A percentile compares a stretch with the other conserved stretches of the same genome.
phyloP scores from a whole-genome alignment of 352 stramenopile genomes.

The Phytophthora fragariae region DNA sequence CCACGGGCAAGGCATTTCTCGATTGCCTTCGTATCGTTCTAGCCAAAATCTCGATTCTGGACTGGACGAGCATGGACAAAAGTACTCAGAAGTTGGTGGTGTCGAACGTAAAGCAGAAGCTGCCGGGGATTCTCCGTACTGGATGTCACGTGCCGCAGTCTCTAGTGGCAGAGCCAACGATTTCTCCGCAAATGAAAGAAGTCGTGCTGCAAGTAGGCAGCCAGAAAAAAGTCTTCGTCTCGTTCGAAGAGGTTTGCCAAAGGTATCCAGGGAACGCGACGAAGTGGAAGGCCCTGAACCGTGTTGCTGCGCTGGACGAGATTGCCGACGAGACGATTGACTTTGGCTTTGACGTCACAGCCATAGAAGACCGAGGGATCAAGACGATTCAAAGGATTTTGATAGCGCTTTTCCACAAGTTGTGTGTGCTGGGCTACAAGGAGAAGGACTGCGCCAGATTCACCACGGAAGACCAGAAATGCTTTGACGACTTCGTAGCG shows the following conservation, averaged over 20 bases:
- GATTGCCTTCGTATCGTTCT: slow-evolving; percentile 71
- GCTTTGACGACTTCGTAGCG: slow-evolving; percentile 27
- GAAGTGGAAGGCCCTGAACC: slow-evolving; percentile 34
- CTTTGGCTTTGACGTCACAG: slow-evolving; percentile 30
- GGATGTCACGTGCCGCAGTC: slow-evolving; percentile 27
- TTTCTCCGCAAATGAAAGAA: slow-evolving; percentile 29
- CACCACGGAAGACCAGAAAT: slow-evolving; percentile 5
- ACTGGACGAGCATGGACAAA: slow-evolving; percentile 78
- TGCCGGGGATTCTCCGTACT: slow-evolving; percentile 46
- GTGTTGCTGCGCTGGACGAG: slow-evolving; percentile 22
- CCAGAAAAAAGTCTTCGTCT: slow-evolving; percentile 19
- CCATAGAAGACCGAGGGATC: neutral
- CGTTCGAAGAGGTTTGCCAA: slow-evolving; percentile 36
- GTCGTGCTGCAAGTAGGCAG: slow-evolving; percentile 10
- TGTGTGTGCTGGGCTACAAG: slow-evolving; percentile 2
- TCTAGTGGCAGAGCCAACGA: slow-evolving; percentile 5
- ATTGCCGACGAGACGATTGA: slow-evolving; percentile 47
- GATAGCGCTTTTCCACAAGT: slow-evolving; percentile 7
- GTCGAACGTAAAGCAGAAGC: slow-evolving; percentile 36
- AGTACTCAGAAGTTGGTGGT: slow-evolving; percentile 49
- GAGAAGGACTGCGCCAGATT: neutral
- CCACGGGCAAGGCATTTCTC: slow-evolving; percentile 56
- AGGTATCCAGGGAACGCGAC: slow-evolving; percentile 28
- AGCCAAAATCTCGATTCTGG: slow-evolving; percentile 77
- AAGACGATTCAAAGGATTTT: slow-evolving; percentile 13